phyloP scores from a whole-genome alignment of 768 basidiomycete species.

The Russula abietina region DNA sequence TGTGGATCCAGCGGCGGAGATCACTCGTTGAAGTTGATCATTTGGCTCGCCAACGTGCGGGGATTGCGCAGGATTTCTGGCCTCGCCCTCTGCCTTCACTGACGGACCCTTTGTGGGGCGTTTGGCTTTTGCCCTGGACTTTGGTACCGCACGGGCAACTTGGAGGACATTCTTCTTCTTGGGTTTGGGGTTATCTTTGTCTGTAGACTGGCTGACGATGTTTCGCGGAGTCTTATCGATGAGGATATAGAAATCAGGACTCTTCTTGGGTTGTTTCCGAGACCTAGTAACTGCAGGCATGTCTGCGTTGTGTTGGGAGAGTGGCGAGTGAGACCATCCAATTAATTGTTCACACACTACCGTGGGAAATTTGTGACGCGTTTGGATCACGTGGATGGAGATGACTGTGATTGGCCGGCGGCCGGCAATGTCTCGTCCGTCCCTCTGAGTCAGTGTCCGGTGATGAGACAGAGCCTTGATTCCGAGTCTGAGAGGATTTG shows the following conservation, averaged over 20 bases:
- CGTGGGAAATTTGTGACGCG: background rate
- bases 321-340: background rate
- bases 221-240: conserved; percentile 25
- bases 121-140: conserved; percentile 17
- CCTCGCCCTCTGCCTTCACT: background rate
- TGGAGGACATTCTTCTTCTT: conserved; percentile 6
- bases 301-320: background rate
- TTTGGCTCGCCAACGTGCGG: background rate
- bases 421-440: background rate
- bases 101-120: background rate
- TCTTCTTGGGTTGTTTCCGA: conserved; percentile 1
- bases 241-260: conserved; percentile 15
- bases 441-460: background rate
- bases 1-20: conserved; percentile 1
- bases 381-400: conserved; percentile 2
- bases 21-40: background rate
- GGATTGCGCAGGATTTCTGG: background rate
- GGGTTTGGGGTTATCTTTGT: background rate
- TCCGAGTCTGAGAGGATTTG: background rate
- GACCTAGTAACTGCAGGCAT: conserved; percentile 18
- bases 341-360: background rate
- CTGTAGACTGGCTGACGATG: background rate
- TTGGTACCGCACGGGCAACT: background rate
- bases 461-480: background rate
- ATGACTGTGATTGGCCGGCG: background rate